Evolutionary conservation across 495 filamentous ascomycete species (phyloP).

Genomic region (Endocarpon pusillum): DNA sequence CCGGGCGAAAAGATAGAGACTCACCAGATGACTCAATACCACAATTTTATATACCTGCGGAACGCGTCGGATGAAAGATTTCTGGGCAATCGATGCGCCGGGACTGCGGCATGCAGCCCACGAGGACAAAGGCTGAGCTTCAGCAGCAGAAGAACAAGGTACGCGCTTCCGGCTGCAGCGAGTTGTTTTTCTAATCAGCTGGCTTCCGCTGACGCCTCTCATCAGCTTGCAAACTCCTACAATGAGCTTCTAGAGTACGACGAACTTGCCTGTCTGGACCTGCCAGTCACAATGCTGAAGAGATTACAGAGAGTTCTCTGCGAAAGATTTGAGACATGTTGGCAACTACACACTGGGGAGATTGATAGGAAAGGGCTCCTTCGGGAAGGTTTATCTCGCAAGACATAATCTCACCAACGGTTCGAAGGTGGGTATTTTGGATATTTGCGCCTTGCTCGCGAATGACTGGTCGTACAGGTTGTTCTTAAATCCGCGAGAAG

Average conservation of each 20-base stretch:
- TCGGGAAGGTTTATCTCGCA: conserved; percentile 95
- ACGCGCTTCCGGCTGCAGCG: not conserved
- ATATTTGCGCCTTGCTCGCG: conserved; percentile 1
- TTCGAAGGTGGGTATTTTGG: conserved; percentile 57
- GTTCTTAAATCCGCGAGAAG: conserved; percentile 96
- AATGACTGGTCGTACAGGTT: conserved; percentile 38
- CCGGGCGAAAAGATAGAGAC: no score
- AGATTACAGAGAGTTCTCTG: conserved; percentile 69
- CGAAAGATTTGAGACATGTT: conserved; percentile 74
- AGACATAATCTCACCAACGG: conserved; percentile 96
- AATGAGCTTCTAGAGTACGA: conserved; percentile 87
- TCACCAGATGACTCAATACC: no score
- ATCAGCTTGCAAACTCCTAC: conserved; percentile 88
- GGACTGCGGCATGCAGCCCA: conserved; percentile 37
- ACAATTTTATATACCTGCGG: no score
- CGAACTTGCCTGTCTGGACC: not conserved
- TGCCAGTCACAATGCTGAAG: conserved; percentile 3
- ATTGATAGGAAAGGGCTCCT: conserved; percentile 91
- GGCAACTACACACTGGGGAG: conserved; percentile 87
- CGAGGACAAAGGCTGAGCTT: conserved; percentile 68
- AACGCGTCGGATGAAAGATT: no score
- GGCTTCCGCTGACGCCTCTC: conserved; percentile 10
- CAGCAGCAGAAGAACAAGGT: conserved; percentile 92
- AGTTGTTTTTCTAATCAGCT: conserved; percentile 4
- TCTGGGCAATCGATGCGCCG: no score